Evolutionary conservation across 306 rosid genomes (phyloP).

Genomic region (Oemleria cerasiformis): DNA sequence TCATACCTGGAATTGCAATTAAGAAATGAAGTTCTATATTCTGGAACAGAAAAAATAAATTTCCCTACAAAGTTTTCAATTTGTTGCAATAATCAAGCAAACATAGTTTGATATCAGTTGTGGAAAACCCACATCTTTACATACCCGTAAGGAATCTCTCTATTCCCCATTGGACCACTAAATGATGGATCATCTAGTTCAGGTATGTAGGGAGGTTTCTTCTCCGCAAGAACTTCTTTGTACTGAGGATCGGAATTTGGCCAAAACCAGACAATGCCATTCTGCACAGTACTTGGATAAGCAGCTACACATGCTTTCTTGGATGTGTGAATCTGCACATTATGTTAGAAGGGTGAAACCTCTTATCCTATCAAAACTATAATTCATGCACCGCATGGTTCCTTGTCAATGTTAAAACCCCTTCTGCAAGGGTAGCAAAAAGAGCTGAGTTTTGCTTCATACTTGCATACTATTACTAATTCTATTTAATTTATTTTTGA

Average conservation of each 20-base stretch:
- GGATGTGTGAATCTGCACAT: conserved; percentile 62
- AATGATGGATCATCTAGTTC: conserved; percentile 75
- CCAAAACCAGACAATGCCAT: conserved; percentile 85
- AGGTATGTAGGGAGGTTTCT: conserved; percentile 62
- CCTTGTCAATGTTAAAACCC: neutral
- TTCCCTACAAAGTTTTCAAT: neutral
- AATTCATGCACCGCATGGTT: neutral
- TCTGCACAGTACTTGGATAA: conserved; percentile 77
- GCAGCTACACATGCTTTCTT: conserved; percentile 77
- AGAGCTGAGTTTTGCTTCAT: neutral
- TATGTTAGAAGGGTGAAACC: conserved; percentile 22
- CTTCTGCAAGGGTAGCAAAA: neutral
- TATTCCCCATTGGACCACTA: conserved; percentile 50
- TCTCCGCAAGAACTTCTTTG: conserved; percentile 56
- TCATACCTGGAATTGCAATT: conserved; percentile 67
- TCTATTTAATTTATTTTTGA: neutral
- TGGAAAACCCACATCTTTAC: conserved; percentile 2
- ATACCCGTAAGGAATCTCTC: conserved; percentile 85
- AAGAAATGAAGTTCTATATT: neutral
- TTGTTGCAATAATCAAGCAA: neutral
- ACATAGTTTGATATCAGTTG: neutral
- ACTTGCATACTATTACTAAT: neutral
- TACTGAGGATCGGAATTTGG: conserved; percentile 76
- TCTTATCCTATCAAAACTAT: neutral
- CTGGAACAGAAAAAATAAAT: neutral